These are phyloP conservation scores for Schizosaccharomyces versatilis DNA, from an alignment of 1,139 yeast genomes.

Conservation along the genomic window DNA sequence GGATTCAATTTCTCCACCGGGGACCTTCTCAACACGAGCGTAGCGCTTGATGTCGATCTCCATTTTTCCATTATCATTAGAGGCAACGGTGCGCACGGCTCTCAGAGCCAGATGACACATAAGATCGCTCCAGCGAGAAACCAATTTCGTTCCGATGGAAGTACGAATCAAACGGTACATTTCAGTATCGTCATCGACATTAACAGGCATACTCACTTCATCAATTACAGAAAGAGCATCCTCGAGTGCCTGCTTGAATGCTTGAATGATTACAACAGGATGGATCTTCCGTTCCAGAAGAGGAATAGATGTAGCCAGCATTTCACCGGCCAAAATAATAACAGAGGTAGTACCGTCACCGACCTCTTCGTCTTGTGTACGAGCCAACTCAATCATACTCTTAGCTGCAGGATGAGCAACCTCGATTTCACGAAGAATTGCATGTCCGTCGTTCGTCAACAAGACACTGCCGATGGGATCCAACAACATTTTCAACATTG, in stretches of 20 bases:
- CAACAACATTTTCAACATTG: slow-evolving; percentile 90
- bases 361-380: slow-evolving; percentile 87
- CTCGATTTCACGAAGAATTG: slow-evolving; percentile 68
- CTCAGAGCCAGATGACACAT: slow-evolving; percentile 77
- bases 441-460: slow-evolving; percentile 93
- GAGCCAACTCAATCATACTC: slow-evolving; percentile 86
- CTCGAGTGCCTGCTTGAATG: slow-evolving; percentile 69
- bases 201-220: slow-evolving; percentile 66
- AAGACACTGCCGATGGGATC: slow-evolving; percentile 95
- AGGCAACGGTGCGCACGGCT: slow-evolving; percentile 68
- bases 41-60: slow-evolving; percentile 88
- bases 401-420: slow-evolving; percentile 97
- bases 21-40: slow-evolving; percentile 81
- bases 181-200: slow-evolving; percentile 59
- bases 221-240: slow-evolving; percentile 83
- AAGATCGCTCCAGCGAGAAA: slow-evolving; percentile 70
- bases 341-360: slow-evolving; percentile 14
- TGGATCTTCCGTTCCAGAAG: slow-evolving; percentile 82
- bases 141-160: slow-evolving; percentile 88
- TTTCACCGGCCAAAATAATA: slow-evolving; percentile 72
- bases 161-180: slow-evolving; percentile 74
- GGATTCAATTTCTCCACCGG: slow-evolving; percentile 92
- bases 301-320: slow-evolving; percentile 84
- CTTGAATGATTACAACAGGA: slow-evolving; percentile 88
- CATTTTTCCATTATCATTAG: slow-evolving; percentile 39